Conservation (phyloP, 1,284 basidiomycete genomes). For the Rhodofomes roseus region DNA sequence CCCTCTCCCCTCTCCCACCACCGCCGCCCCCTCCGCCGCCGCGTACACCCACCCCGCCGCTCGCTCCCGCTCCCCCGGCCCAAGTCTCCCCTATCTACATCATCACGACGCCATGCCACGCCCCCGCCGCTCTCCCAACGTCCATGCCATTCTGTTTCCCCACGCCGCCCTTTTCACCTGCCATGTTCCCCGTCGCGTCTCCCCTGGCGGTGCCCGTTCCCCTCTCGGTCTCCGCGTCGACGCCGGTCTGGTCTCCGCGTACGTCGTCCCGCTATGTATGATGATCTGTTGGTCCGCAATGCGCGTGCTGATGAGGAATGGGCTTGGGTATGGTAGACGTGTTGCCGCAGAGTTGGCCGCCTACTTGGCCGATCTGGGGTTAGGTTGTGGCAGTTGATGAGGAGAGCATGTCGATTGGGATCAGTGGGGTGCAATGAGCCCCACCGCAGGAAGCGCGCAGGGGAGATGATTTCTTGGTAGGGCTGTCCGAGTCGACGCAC, state of each 20-base stretch:
- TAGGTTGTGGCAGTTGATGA: too few species aligned
- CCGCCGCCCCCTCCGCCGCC: background rate
- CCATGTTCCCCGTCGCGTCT: background rate
- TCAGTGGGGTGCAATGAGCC: too few species aligned
- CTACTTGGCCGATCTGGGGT: background rate
- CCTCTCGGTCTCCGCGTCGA: background rate
- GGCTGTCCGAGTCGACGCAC: too few species aligned
- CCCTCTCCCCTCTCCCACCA: background rate
- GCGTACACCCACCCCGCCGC: background rate
- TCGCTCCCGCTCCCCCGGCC: background rate
- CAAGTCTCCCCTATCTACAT: background rate
- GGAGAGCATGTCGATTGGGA: too few species aligned
- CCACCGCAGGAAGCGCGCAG: too few species aligned
- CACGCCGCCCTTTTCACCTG: background rate
- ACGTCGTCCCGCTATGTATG: background rate
- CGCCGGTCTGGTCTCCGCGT: background rate
- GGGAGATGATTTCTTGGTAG: too few species aligned
- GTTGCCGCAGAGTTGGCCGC: background rate
- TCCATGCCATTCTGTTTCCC: background rate
- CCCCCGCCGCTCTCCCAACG: background rate
- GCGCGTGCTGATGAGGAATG: background rate
- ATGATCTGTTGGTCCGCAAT: background rate
- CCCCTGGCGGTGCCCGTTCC: background rate
- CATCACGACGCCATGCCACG: background rate
- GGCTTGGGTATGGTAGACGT: background rate